Percentiles rank a stretch among this genome's conserved stretches.
Evolutionary conservation across 345 rosid genomes (phyloP).

Genomic region (Boechera retrofracta): DNA sequence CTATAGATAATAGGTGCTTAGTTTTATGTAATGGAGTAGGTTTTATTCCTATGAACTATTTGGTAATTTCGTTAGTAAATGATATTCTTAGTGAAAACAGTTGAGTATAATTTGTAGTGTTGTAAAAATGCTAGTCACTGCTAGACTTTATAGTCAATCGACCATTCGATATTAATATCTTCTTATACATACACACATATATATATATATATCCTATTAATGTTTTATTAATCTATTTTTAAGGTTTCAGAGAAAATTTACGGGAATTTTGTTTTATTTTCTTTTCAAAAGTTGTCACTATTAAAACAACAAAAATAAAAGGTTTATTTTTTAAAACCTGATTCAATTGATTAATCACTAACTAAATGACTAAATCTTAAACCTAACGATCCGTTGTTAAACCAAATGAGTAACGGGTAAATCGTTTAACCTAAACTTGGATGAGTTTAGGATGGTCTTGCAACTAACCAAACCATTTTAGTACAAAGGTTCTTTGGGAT

Average conservation of each 20-base stretch:
- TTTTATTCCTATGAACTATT: neutral
- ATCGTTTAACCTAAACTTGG: too few relatives aligned
- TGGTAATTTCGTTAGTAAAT: neutral
- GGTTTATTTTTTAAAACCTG: too few relatives aligned
- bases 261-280: too few relatives aligned
- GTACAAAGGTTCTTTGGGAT: neutral
- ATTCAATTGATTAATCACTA: too few relatives aligned
- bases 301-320: too few relatives aligned
- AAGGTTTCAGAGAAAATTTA: too few relatives aligned
- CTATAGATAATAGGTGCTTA: slow-evolving; percentile 8
- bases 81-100: neutral
- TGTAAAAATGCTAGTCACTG: neutral
- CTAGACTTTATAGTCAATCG: too few relatives aligned
- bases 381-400: neutral
- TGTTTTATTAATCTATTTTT: neutral
- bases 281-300: too few relatives aligned
- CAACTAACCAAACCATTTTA: neutral
- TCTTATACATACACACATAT: too few relatives aligned
- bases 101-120: neutral
- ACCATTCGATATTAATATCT: neutral
- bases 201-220: too few relatives aligned
- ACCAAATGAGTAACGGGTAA: neutral
- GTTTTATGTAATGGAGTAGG: neutral
- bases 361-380: neutral
- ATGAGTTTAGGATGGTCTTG: neutral